A percentile compares a stretch with the other conserved stretches of the same genome.
These are phyloP conservation scores for Mallotus repandus DNA, from an alignment of 441 rosid genomes.

Conservation along the genomic window DNA sequence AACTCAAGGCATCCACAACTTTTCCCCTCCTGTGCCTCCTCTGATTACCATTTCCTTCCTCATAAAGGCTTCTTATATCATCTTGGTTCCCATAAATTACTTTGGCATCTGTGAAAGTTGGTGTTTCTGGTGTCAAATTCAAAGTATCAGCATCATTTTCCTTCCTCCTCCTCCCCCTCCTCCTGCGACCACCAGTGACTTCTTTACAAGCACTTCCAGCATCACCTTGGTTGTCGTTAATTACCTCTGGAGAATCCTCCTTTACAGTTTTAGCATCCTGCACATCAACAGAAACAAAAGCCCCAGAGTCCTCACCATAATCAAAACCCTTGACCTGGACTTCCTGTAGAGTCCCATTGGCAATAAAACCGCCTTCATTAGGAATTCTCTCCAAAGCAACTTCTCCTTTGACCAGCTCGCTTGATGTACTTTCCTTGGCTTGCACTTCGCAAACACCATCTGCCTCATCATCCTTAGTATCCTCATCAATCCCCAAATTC, in stretches of 20 bases:
- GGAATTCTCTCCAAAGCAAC: conserved; percentile 18
- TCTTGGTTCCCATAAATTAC: conserved; percentile 8
- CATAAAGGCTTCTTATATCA: conserved; percentile 1
- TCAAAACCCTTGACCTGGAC: conserved; percentile 38
- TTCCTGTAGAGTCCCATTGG: conserved; percentile 38
- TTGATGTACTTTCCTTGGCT: conserved; percentile 16
- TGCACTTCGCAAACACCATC: conserved; percentile 27
- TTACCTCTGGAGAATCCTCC: conserved; percentile 17
- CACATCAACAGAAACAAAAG: conserved; percentile 17
- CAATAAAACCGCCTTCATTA: conserved; percentile 23
- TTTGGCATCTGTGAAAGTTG: conserved; percentile 14
- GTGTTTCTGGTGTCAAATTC: conserved; percentile 34
- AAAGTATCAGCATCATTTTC: conserved; percentile 32
- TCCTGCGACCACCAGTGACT: conserved; percentile 31
- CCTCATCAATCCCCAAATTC: conserved; percentile 64
- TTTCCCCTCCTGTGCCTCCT: conserved; percentile 25
- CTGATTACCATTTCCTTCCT: conserved; percentile 15
- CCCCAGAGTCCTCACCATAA: conserved; percentile 24
- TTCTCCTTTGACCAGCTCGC: conserved; percentile 27
- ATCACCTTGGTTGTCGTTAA: conserved; percentile 38
- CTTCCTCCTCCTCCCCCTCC: conserved; percentile 44
- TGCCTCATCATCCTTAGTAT: conserved; percentile 42
- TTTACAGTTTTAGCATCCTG: conserved; percentile 9
- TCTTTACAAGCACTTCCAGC: conserved; percentile 30
- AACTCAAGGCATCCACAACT: conserved; percentile 7